Base-by-base conservation (phyloP, 2,329 filamentous ascomycete genomes). In the Fusarium proliferatum region DNA sequence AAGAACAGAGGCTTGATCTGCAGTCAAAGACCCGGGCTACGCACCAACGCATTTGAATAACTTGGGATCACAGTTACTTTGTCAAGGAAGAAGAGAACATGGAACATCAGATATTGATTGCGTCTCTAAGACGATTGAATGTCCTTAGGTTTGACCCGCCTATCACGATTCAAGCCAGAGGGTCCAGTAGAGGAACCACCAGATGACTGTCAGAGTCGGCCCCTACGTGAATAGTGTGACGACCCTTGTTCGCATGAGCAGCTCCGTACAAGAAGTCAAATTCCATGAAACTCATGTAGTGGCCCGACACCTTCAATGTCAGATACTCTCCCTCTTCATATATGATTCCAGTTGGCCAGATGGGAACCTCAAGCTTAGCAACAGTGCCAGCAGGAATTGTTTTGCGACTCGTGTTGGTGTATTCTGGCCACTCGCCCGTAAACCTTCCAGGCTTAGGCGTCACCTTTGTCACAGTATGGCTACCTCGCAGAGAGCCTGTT, bases 231-330 rank as follows among this genome's bases (percentile, higher is more conserved):
- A 42, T 51, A 11, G 36, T 52, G 34, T 60, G 57, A 13, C 34
- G 57, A 33, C 57, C 43, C 36, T 52, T 60, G 16, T 60, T 60
- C 6, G 45, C 34, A 33, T 60, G 57, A 33, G 45, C 26, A 26
- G 57, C 57, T 26, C n/a, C 38, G 9, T 60, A 41, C 9, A 60
- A 7, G 16, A 60, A 60, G 28, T 60, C 57, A 42, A 60, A 60
- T 17, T 60, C 57, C 57, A 60, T 60, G 10, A 60, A 60, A 17
- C 57, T 60, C 57, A 60, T 52, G 6, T 60, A 60, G 17, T 60
- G 57, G 1, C 57, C 57, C 11, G 57, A 52, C 5, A 60, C 34
- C 15, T 60, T 52, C 28, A 52, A 34, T 3, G 57, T 60, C 21
- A 52, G 5, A 19, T 60, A 60, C 26, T 60, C 57, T 6, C 43